Evolutionary conservation across 1,139 yeast species (phyloP).

Genomic region (Saccharomyces hybrid): DNA sequence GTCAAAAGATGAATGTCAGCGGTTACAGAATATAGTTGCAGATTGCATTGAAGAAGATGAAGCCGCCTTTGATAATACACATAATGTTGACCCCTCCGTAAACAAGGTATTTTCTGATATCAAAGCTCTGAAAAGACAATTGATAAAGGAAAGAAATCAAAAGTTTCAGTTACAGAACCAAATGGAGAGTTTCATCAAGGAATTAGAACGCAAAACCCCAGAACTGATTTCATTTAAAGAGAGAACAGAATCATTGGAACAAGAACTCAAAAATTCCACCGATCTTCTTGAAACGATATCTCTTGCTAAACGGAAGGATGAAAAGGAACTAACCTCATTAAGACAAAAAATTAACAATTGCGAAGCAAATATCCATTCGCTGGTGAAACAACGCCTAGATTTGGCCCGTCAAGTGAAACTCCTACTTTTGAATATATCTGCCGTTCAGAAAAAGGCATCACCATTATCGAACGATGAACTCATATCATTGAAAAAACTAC

Average conservation of each 20-base stretch:
- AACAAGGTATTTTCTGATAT: constrained; percentile 37
- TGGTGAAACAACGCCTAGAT: constrained; percentile 57
- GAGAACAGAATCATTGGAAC: constrained; percentile 42
- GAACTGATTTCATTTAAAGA: constrained; percentile 59
- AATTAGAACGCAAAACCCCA: constrained; percentile 75
- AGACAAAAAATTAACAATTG: constrained; percentile 33
- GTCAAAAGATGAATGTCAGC: constrained; percentile 41
- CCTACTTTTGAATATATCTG: constrained; percentile 43
- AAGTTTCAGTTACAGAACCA: constrained; percentile 65
- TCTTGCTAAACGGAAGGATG: constrained; percentile 37
- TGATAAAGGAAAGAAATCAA: constrained; percentile 62
- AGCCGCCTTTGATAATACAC: neutral
- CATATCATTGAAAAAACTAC: constrained; percentile 36
- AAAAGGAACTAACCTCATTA: constrained; percentile 21
- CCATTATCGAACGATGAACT: constrained; percentile 55
- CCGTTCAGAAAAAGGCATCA: constrained; percentile 22
- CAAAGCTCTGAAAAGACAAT: constrained; percentile 53
- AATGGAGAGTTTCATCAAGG: constrained; percentile 61
- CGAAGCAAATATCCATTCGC: constrained; percentile 35
- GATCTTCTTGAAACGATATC: constrained; percentile 37
- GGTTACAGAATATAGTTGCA: constrained; percentile 36
- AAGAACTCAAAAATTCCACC: constrained; percentile 45
- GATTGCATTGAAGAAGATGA: neutral
- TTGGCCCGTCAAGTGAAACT: constrained; percentile 73
- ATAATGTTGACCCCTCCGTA: neutral